Conservation (phyloP, 2,329 filamentous ascomycete species). For the Chrysoporthe cubensis region DNA sequence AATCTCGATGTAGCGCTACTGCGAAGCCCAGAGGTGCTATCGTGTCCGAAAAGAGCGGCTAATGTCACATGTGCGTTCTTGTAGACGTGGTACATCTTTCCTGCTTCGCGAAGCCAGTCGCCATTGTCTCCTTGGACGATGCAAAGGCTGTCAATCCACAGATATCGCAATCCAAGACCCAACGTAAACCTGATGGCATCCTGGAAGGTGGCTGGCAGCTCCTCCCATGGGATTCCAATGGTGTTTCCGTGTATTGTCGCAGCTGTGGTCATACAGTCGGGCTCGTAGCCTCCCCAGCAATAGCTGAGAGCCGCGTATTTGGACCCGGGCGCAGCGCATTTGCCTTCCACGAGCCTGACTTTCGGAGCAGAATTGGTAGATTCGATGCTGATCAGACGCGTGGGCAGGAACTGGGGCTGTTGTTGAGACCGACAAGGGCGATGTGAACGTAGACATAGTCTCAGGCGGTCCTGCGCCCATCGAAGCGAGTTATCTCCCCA, state of each 20-base stretch:
- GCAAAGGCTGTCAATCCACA: constrained; percentile 36
- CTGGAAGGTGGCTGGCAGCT: constrained; percentile 28
- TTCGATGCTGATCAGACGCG: neutral
- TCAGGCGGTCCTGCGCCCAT: too few species aligned
- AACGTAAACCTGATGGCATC: constrained; percentile 31
- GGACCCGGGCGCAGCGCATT: neutral
- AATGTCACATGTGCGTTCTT: constrained; percentile 6
- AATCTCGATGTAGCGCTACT: neutral
- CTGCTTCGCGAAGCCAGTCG: constrained; percentile 31
- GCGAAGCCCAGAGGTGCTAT: neutral
- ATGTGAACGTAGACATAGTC: too few species aligned
- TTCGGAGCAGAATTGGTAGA: neutral
- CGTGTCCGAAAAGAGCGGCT: neutral
- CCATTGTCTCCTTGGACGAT: constrained; percentile 33
- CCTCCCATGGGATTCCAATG: constrained; percentile 21
- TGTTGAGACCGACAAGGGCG: too few species aligned
- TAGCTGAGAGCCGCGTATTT: constrained; percentile 27
- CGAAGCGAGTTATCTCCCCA: too few species aligned
- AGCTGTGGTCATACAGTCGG: constrained; percentile 25
- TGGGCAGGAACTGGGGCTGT: too few species aligned
- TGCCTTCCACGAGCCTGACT: neutral
- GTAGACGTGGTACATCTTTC: constrained; percentile 31
- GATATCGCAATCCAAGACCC: constrained; percentile 29
- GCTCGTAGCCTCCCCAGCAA: constrained; percentile 30
- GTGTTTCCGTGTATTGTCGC: constrained; percentile 23